A percentile compares a stretch with the other conserved stretches of the same genome.
phyloP scores from a whole-genome alignment of 495 filamentous ascomycete species.

The Penicillium soppii region DNA sequence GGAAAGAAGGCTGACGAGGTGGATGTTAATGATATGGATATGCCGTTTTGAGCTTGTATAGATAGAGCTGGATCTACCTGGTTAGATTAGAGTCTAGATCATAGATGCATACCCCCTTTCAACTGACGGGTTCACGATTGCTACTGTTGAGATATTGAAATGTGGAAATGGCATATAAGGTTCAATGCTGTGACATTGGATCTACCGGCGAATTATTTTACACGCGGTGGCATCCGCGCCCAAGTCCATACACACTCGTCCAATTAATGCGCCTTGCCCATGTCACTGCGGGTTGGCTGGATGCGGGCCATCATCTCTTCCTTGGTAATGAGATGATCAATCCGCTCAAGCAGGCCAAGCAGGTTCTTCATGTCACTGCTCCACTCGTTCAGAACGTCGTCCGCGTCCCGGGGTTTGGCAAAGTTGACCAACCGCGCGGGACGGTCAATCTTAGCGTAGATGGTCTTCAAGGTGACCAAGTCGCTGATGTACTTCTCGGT shows the following conservation, averaged over 20 bases:
- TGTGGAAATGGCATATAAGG: neutral
- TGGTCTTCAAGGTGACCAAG: conserved; percentile 91
- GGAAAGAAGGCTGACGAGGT: conserved; percentile 47
- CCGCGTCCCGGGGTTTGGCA: conserved; percentile 89
- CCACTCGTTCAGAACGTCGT: conserved; percentile 98
- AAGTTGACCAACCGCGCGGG: conserved; percentile 91
- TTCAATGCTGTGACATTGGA: conserved; percentile 9
- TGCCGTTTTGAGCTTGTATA: conserved; percentile 52
- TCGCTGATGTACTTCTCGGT: conserved; percentile 97
- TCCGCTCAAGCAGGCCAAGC: conserved; percentile 84
- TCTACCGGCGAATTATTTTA: conserved; percentile 40
- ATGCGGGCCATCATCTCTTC: conserved; percentile 99
- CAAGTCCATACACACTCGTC: conserved; percentile 8
- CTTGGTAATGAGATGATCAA: conserved; percentile 98
- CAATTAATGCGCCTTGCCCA: conserved; percentile 44
- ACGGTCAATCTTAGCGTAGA: conserved; percentile 96
- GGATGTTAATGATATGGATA: conserved; percentile 64
- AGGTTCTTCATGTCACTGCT: conserved; percentile 98
- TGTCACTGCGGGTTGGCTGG: conserved; percentile 64
- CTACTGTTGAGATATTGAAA: neutral
- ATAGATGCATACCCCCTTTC: neutral
- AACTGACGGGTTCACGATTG: neutral
- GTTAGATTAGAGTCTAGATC: conserved; percentile 12
- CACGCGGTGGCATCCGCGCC: conserved; percentile 21
- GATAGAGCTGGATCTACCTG: neutral